phyloP scores from a whole-genome alignment of 768 basidiomycete genomes.

The Pholiota molesta region DNA sequence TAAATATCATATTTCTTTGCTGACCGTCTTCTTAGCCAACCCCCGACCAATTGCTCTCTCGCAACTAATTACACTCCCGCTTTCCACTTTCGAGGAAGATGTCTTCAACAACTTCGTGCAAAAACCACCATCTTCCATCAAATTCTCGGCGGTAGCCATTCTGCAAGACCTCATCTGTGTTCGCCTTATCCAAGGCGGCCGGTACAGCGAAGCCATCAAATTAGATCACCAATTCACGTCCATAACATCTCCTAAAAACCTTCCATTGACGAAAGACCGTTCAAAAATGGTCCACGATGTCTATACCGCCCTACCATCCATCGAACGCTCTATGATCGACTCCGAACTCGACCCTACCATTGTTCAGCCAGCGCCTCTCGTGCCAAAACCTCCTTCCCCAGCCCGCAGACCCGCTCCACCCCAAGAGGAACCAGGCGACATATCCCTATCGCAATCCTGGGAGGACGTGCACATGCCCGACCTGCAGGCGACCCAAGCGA shows the following conservation, averaged over 20 bases:
- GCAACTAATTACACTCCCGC: slow-evolving; percentile 65
- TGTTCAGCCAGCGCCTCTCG: slow-evolving; percentile 10
- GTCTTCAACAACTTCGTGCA: slow-evolving; percentile 61
- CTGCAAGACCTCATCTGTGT: slow-evolving; percentile 82
- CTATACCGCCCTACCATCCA: slow-evolving; percentile 60
- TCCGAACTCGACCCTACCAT: slow-evolving; percentile 23
- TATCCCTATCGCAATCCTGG: slow-evolving; percentile 61
- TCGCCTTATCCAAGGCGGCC: slow-evolving; percentile 74
- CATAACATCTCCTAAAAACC: slow-evolving; percentile 39
- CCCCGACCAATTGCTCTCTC: slow-evolving; percentile 61
- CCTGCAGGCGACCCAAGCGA: slow-evolving; percentile 25
- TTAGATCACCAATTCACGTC: slow-evolving; percentile 66
- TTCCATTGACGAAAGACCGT: slow-evolving; percentile 53
- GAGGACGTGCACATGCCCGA: slow-evolving; percentile 50
- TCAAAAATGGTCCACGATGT: slow-evolving; percentile 71
- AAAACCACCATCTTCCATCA: slow-evolving; percentile 50
- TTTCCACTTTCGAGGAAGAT: slow-evolving; percentile 65
- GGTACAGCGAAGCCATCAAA: slow-evolving; percentile 73
- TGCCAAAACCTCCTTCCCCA: slow-evolving; percentile 16
- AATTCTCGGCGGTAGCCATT: slow-evolving; percentile 52
- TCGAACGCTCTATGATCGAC: slow-evolving; percentile 68
- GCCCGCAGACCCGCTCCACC: slow-evolving; percentile 6
- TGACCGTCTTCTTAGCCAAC: slow-evolving; percentile 43
- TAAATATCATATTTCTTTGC: not conserved
- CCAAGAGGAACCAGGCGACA: slow-evolving; percentile 27